Evolutionary conservation across 1,284 basidiomycete species (phyloP).

Genomic region (Cystobasidium pallidum): DNA sequence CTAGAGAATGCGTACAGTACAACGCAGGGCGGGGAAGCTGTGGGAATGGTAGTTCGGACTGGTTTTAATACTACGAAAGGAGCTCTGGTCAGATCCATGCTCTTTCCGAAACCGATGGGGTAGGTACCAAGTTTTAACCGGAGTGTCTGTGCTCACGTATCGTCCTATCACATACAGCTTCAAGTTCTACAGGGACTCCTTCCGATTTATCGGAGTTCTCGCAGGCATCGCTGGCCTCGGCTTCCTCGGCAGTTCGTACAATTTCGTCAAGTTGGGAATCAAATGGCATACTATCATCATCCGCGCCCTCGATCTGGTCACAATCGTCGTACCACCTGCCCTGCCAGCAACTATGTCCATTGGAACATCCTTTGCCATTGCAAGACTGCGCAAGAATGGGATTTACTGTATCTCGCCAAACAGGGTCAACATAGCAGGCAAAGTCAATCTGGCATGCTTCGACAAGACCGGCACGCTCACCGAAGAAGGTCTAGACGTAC

Average conservation of each 20-base stretch:
- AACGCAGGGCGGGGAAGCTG: conserved; percentile 60
- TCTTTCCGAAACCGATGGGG: conserved; percentile 97
- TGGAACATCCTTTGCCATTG: conserved; percentile 93
- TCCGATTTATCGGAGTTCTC: conserved; percentile 88
- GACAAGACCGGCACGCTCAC: conserved; percentile 99
- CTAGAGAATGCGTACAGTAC: conserved; percentile 59
- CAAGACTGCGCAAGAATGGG: conserved; percentile 80
- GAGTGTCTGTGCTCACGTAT: background rate
- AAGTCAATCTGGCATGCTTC: conserved; percentile 97
- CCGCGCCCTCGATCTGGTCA: conserved; percentile 94
- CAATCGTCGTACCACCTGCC: conserved; percentile 96
- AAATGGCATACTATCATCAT: conserved; percentile 56
- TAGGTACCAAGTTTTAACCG: conserved; percentile 55
- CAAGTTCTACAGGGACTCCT: conserved; percentile 72
- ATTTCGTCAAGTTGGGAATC: conserved; percentile 82
- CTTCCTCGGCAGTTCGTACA: conserved; percentile 67
- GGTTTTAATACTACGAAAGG: conserved; percentile 99
- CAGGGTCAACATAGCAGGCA: conserved; percentile 92
- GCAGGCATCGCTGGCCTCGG: conserved; percentile 65
- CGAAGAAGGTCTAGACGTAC: conserved; percentile 95
- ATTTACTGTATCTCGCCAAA: conserved; percentile 98
- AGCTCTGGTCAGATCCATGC: conserved; percentile 91
- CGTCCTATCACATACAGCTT: conserved; percentile 46
- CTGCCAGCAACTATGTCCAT: conserved; percentile 96
- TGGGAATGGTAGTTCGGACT: conserved; percentile 88